phyloP scores from a whole-genome alignment of 495 filamentous ascomycete genomes.

The Tuber magnatum region DNA sequence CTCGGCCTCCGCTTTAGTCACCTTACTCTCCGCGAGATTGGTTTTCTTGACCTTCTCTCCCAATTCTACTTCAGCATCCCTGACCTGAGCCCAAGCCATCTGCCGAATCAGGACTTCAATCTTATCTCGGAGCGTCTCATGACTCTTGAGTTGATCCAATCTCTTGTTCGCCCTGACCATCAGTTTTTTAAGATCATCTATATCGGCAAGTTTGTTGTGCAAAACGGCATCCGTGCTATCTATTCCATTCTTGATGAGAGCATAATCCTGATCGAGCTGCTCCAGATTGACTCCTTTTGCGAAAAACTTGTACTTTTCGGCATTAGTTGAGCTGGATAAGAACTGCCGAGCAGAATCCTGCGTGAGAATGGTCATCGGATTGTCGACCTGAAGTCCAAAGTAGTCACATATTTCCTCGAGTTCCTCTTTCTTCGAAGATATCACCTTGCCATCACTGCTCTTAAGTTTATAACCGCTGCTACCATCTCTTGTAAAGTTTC shows the following conservation, averaged over 20 bases:
- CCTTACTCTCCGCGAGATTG: conserved; percentile 38
- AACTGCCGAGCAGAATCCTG: conserved; percentile 95
- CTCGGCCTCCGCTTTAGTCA: conserved; percentile 39
- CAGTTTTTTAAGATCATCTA: conserved; percentile 45
- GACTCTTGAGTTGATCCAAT: conserved; percentile 51
- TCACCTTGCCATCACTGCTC: conserved; percentile 56
- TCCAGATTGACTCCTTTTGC: conserved; percentile 91
- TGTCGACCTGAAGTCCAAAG: conserved; percentile 89
- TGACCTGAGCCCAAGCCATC: conserved; percentile 67
- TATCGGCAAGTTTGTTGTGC: conserved; percentile 44
- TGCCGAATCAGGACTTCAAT: conserved; percentile 51
- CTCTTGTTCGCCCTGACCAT: conserved; percentile 43
- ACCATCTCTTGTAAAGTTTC: conserved; percentile 72
- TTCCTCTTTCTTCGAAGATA: conserved; percentile 77
- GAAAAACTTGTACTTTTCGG: conserved; percentile 93
- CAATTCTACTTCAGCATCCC: conserved; percentile 46
- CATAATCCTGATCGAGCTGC: conserved; percentile 85
- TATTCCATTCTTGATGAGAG: conserved; percentile 61
- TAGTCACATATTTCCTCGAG: conserved; percentile 91
- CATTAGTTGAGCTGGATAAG: conserved; percentile 69
- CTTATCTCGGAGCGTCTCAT: conserved; percentile 51
- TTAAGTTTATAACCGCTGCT: conserved; percentile 83
- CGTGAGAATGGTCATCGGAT: conserved; percentile 94
- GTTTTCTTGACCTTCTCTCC: conserved; percentile 15
- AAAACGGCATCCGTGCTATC: conserved; percentile 63